Evolutionary conservation across 78 protist species (phyloP).

Genomic region (Dictyostelium firmibasis): DNA sequence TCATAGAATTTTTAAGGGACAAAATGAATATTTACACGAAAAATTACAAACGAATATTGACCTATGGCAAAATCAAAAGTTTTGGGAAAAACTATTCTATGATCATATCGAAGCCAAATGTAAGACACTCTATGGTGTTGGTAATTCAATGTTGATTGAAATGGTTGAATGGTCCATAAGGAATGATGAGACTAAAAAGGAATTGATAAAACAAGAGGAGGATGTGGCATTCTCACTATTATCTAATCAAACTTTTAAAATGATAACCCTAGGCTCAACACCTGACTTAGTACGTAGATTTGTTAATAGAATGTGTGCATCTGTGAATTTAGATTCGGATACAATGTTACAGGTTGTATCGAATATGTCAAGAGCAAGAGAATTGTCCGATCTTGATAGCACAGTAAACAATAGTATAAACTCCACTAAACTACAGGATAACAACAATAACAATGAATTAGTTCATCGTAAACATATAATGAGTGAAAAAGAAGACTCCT

Average conservation of each 20-base stretch:
- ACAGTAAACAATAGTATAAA: not conserved
- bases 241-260: slow-evolving; percentile 54
- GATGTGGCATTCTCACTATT: slow-evolving; percentile 59
- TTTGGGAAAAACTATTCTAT: slow-evolving; percentile 79
- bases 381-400: slow-evolving; percentile 33
- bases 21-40: slow-evolving; percentile 45
- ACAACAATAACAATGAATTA: slow-evolving; percentile 3
- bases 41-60: slow-evolving; percentile 9
- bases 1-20: slow-evolving; percentile 34
- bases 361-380: slow-evolving; percentile 69
- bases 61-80: slow-evolving; percentile 79
- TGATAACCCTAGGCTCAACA: slow-evolving; percentile 62
- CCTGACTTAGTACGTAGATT: slow-evolving; percentile 69
- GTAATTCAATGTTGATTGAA: slow-evolving; percentile 7
- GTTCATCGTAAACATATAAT: slow-evolving; percentile 8
- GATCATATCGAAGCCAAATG: slow-evolving; percentile 22
- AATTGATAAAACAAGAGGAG: slow-evolving; percentile 24
- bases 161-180: slow-evolving; percentile 44
- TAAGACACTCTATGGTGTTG: slow-evolving; percentile 21
- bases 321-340: slow-evolving; percentile 42
- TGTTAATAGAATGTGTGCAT: slow-evolving; percentile 71
- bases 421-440: not conserved
- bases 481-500: slow-evolving; percentile 42
- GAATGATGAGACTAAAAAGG: slow-evolving; percentile 18
- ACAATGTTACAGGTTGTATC: slow-evolving; percentile 75